A percentile compares a stretch with the other conserved stretches of the same genome.
These are phyloP conservation scores for Arthrobotrys megalospora DNA, from an alignment of 2,329 filamentous ascomycete species.

Conservation along the genomic window DNA sequence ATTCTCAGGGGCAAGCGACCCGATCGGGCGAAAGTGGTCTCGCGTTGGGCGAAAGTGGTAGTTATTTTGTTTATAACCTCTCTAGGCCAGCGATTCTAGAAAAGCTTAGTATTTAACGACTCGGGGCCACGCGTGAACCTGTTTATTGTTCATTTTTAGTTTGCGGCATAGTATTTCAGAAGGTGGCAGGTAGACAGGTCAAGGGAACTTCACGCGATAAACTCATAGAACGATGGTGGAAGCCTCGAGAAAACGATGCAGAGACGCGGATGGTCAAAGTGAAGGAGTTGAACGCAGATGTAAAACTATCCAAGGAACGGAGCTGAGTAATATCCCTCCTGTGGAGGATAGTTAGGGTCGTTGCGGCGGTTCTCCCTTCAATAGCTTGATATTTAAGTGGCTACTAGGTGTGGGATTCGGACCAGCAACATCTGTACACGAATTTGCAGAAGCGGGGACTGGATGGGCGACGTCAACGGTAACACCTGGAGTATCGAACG, in stretches of 20 bases:
- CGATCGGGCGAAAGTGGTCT: too few species aligned
- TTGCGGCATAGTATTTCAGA: too few species aligned
- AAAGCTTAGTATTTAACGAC: too few species aligned
- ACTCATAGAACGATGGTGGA: background rate
- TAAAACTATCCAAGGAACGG: background rate
- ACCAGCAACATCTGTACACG: too few species aligned
- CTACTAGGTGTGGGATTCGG: constrained; percentile 12
- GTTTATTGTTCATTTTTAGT: too few species aligned
- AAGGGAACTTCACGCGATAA: too few species aligned
- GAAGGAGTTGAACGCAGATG: background rate
- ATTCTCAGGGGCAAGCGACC: too few species aligned
- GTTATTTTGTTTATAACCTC: too few species aligned
- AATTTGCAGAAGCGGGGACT: background rate
- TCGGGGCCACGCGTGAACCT: too few species aligned
- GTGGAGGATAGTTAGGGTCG: background rate
- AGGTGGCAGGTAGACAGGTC: too few species aligned
- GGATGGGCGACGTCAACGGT: background rate
- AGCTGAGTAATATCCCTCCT: background rate
- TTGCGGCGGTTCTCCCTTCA: background rate
- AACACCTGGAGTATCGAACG: background rate
- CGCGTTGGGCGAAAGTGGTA: too few species aligned
- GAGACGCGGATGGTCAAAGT: background rate
- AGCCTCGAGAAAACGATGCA: background rate
- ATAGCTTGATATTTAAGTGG: background rate
- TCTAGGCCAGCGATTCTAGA: too few species aligned